phyloP scores from a whole-genome alignment of 768 basidiomycete species.

The Termitomyces sp. region DNA sequence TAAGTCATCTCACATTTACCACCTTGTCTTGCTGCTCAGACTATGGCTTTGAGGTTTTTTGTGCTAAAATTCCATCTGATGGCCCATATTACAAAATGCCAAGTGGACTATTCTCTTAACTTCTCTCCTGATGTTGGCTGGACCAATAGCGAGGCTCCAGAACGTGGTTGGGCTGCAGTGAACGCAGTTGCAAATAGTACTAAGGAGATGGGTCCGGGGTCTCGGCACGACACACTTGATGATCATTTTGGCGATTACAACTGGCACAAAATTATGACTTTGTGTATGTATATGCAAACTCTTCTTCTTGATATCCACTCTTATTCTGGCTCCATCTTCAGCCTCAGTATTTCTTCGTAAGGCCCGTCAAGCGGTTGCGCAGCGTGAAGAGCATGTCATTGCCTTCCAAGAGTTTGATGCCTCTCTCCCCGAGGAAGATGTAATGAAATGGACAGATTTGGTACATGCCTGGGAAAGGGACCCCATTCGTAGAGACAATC shows the following conservation, averaged over 20 bases:
- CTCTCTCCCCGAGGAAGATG: neutral
- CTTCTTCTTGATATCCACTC: neutral
- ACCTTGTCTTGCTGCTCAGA: neutral
- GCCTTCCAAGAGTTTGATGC: too few relatives aligned
- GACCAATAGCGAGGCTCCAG: conserved; percentile 30
- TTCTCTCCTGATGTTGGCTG: too few relatives aligned
- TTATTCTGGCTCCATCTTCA: too few relatives aligned
- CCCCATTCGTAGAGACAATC: conserved; percentile 1
- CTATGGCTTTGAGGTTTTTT: conserved; percentile 8
- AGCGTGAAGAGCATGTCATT: too few relatives aligned
- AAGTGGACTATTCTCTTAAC: conserved; percentile 18
- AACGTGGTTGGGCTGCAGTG: conserved; percentile 24
- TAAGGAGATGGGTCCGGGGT: conserved; percentile 31
- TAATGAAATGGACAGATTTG: conserved; percentile 3
- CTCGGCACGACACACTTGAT: conserved; percentile 21
- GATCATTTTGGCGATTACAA: conserved; percentile 24
- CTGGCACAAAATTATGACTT: conserved; percentile 18
- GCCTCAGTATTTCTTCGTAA: too few relatives aligned
- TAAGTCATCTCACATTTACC: neutral
- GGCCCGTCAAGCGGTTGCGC: too few relatives aligned
- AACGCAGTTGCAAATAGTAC: conserved; percentile 24
- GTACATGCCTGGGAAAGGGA: conserved; percentile 13
- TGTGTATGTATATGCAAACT: conserved; percentile 17
- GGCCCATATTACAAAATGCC: conserved; percentile 19
- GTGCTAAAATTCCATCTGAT: conserved; percentile 23